Percentiles rank a stretch among this genome's conserved stretches.
Evolutionary conservation across 495 filamentous ascomycete genomes (phyloP).

Genomic region (Lophiostoma macrostomum): DNA sequence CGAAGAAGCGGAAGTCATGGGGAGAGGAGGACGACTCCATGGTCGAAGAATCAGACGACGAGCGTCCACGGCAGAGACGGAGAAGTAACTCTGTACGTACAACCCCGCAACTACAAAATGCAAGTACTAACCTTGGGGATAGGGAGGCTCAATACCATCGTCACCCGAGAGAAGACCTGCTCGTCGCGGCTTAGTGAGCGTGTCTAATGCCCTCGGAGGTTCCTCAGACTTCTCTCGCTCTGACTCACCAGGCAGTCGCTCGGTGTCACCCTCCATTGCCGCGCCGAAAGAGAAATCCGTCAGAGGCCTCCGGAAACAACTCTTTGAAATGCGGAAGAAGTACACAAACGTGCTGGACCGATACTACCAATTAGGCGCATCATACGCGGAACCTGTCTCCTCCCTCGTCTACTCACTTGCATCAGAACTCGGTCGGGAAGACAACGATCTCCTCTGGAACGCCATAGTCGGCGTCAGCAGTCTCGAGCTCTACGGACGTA

Average conservation of each 20-base stretch:
- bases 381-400: slow-evolving; percentile 91
- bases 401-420: slow-evolving; percentile 91
- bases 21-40: slow-evolving; percentile 66
- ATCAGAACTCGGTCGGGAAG: slow-evolving; percentile 90
- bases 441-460: slow-evolving; percentile 94
- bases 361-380: slow-evolving; percentile 83
- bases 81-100: slow-evolving; percentile 78
- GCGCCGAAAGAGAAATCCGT: slow-evolving; percentile 60
- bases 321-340: slow-evolving; percentile 71
- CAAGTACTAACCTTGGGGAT: neutral
- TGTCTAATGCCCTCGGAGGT: slow-evolving; percentile 23
- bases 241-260: slow-evolving; percentile 50
- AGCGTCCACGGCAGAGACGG: slow-evolving; percentile 70
- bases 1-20: slow-evolving; percentile 80
- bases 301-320: slow-evolving; percentile 62
- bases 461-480: slow-evolving; percentile 89
- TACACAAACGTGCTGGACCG: slow-evolving; percentile 67
- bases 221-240: slow-evolving; percentile 46
- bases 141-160: slow-evolving; percentile 60
- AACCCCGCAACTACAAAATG: neutral
- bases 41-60: slow-evolving; percentile 64
- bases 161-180: slow-evolving; percentile 45
- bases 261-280: slow-evolving; percentile 52
- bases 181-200: slow-evolving; percentile 33
- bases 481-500: slow-evolving; percentile 85